Base-by-base conservation (phyloP, 768 basidiomycete genomes). In the Trametes cingulata region DNA sequence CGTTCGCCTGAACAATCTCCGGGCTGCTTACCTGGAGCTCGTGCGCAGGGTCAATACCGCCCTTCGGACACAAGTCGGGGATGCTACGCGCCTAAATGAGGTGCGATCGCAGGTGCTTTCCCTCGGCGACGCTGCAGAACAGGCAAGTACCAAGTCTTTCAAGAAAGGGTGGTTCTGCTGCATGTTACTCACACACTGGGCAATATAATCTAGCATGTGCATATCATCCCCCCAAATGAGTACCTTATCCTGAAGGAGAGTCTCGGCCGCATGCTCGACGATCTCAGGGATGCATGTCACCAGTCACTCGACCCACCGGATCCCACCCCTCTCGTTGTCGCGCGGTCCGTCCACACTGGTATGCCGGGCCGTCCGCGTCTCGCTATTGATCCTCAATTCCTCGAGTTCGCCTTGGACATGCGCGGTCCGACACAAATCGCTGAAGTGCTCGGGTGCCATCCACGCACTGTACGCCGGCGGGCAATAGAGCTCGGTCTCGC, bases 371-470 rank as follows among this genome's bases (percentile, higher is more conserved):
- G 69, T 2, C 74, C 74, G 1, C 49, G 66, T 6, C 62, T 72
- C 4, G 60, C 68, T 9, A 73, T 75, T 22, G 67, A 76, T 36
- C 64, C 60, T 3, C 50, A 64, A 4, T 65, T 74, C 39, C 65
- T 74, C 1, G 25, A 56, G n/a, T 48, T 60, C 49, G 67, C 68
- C 1, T 49, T 69, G 1, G 46, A 62, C 1, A 61, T 72, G 8
- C 61, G 65, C 12, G 70, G 71, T 10, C 69, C 69, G 0, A 67
- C 65, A 0, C 10, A 51, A 48, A 9, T 68, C 2, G 62, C 37
- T 10, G 17, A 29, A 6, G 22, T 55, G 14, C 43, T 65, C 15
- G 15, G 27, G 2, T 52, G 46, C 22, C 46, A 19, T 20, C 8
- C 62, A 5, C 58, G 67, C 7, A 68, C 69, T 4, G 57, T 71